Evolutionary conservation across 495 filamentous ascomycete species (phyloP).

Genomic region (Penicillium canescens): DNA sequence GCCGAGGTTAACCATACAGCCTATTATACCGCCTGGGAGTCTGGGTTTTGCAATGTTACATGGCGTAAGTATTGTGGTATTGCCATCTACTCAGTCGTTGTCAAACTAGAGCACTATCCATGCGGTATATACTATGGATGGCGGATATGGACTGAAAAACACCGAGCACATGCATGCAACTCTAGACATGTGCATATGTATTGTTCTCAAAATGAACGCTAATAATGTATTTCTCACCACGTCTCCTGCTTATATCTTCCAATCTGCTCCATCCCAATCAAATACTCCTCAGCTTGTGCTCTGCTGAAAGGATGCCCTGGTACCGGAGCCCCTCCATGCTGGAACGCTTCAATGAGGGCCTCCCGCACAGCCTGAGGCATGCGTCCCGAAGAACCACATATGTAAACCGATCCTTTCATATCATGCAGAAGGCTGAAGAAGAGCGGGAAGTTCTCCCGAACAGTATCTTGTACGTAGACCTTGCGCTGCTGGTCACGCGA

Average conservation of each 20-base stretch:
- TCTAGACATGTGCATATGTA: neutral
- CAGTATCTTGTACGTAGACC: slow-evolving; percentile 85
- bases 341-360: slow-evolving; percentile 73
- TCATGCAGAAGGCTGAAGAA: slow-evolving; percentile 61
- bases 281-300: slow-evolving; percentile 55
- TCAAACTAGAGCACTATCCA: too few species aligned
- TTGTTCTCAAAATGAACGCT: neutral
- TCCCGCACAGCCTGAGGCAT: slow-evolving; percentile 91
- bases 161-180: neutral
- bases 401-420: slow-evolving; percentile 58
- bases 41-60: neutral
- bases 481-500: slow-evolving; percentile 77
- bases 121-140: too few species aligned
- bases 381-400: slow-evolving; percentile 80
- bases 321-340: slow-evolving; percentile 30
- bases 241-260: slow-evolving; percentile 80
- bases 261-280: slow-evolving; percentile 63
- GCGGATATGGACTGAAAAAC: neutral
- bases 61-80: too few species aligned
- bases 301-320: slow-evolving; percentile 30
- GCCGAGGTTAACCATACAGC: slow-evolving; percentile 38
- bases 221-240: slow-evolving; percentile 51
- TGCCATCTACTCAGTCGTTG: too few species aligned
- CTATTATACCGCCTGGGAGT: slow-evolving; percentile 8
- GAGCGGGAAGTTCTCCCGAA: slow-evolving; percentile 58